These are phyloP conservation scores for Ogataea paradorogensis DNA, from an alignment of 805 yeast species.

Conservation along the genomic window DNA sequence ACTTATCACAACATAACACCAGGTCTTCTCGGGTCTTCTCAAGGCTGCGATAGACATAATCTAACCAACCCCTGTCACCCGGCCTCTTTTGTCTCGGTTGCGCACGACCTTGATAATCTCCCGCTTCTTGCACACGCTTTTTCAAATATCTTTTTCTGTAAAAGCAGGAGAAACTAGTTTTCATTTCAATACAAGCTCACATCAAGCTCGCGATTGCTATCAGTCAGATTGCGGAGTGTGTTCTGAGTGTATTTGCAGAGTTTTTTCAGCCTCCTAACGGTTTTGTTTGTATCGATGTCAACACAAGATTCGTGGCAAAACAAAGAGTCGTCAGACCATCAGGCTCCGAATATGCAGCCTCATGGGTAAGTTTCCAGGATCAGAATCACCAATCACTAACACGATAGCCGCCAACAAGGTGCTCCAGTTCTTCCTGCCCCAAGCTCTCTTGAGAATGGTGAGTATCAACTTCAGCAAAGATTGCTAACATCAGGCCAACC, in stretches of 20 bases:
- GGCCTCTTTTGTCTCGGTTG: constrained; percentile 9
- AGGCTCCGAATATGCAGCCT: constrained; percentile 10
- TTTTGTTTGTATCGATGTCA: constrained; percentile 10
- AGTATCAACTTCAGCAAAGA: constrained; percentile 16
- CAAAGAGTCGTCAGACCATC: constrained; percentile 13
- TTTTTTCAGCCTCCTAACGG: constrained; percentile 1
- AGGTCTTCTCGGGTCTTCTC: not conserved
- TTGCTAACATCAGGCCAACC: constrained; percentile 36
- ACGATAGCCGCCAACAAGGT: constrained; percentile 45
- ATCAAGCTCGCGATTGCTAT: constrained; percentile 3
- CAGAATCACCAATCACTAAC: constrained; percentile 12
- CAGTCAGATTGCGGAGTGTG: constrained; percentile 3
- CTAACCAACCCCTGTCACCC: constrained; percentile 9
- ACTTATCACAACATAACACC: not conserved
- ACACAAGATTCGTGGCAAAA: constrained; percentile 16
- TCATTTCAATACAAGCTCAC: constrained; percentile 1
- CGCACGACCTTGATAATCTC: constrained; percentile 13
- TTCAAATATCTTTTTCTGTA: constrained; percentile 11
- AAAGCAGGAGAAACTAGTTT: constrained; percentile 9
- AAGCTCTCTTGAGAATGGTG: constrained; percentile 46
- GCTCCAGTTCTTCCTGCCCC: constrained; percentile 63
- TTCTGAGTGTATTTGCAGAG: constrained; percentile 4
- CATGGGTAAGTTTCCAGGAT: constrained; percentile 8
- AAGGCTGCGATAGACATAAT: not conserved
- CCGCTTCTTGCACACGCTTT: constrained; percentile 13